Base-by-base conservation (phyloP, 768 basidiomycete genomes). In the Suillus ampliporus region DNA sequence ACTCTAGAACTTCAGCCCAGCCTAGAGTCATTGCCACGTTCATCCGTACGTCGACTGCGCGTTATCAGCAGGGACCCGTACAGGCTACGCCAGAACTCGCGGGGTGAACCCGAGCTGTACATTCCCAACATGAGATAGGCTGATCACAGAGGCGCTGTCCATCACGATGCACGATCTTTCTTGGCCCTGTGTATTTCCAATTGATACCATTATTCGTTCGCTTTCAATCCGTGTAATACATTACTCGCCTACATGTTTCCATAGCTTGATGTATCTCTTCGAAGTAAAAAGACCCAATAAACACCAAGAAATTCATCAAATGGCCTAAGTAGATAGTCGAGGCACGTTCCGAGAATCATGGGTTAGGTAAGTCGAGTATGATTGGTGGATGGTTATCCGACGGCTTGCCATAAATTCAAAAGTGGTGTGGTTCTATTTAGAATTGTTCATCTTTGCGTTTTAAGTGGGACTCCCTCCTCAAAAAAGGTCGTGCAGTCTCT, bases 371-470 rank as follows among this genome's bases (percentile, higher is more conserved):
- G 65, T 65, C 10, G 0, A 35, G 0, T 41, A 15, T 58, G 66
- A 73, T 74, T 74, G 73, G 72, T 7, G 54, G 10, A 10, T n/a
- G 19, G 23, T 2, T 44, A 15, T 19, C 26, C 23, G 43, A 46
- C 63, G 41, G 26, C 72, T 74, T 69, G 73, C 72, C 72, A 74
- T 47, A 23, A 63, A 23, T 59, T 38, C 7, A 59, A 61, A 43
- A 58, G 60, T 41, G 26, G 57, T 58, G 54, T 44, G 60, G 60
- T 61, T 35, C 41, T 38, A 9, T 5, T 61, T 53, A 2, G 21
- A 13, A 19, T n/a, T n/a, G n/a, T n/a, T n/a, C n/a, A 41, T 44
- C 52, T 23, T 34, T 47, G n/a, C 40, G 26, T 31, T 51, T 31
- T 28, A 50, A 21, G 19, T 3, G 23, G 5, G 15, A 13, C n/a